A percentile compares a stretch with the other conserved stretches of the same genome.
These are phyloP conservation scores for Tilletia setariae DNA, from an alignment of 1,284 basidiomycete genomes.

Conservation along the genomic window DNA sequence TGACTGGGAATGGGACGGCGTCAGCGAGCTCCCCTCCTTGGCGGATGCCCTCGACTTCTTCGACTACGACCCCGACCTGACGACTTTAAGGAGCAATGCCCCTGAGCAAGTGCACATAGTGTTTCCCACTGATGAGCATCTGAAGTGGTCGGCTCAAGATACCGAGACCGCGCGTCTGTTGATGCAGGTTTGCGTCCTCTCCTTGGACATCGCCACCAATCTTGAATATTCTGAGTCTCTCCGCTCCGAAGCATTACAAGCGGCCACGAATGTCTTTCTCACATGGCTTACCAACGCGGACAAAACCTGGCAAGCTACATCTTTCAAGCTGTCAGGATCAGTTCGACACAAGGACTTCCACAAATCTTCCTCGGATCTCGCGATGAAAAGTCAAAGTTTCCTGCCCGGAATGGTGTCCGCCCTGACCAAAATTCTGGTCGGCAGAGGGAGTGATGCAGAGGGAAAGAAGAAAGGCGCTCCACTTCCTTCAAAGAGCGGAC, in stretches of 20 bases:
- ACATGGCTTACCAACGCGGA: not conserved
- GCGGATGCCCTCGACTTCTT: conserved; percentile 26
- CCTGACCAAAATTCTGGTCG: not conserved
- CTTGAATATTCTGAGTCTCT: not conserved
- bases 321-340: not conserved
- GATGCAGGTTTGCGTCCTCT: conserved; percentile 11
- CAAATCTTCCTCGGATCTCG: not conserved
- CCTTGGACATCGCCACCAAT: not conserved
- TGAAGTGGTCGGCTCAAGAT: not conserved
- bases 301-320: too few species aligned
- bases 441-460: not conserved
- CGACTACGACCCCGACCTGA: conserved; percentile 12
- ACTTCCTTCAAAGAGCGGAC: not conserved
- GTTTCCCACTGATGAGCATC: not conserved
- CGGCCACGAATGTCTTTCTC: not conserved
- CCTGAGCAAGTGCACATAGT: not conserved
- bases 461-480: not conserved
- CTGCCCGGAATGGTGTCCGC: conserved; percentile 5
- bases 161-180: not conserved
- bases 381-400: not conserved
- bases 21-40: conserved; percentile 39
- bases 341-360: not conserved
- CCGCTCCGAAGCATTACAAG: not conserved
- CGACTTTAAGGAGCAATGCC: not conserved
- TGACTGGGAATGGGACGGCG: conserved; percentile 52